phyloP scores from a whole-genome alignment of 306 rosid species.

The Nissolia schottii region DNA sequence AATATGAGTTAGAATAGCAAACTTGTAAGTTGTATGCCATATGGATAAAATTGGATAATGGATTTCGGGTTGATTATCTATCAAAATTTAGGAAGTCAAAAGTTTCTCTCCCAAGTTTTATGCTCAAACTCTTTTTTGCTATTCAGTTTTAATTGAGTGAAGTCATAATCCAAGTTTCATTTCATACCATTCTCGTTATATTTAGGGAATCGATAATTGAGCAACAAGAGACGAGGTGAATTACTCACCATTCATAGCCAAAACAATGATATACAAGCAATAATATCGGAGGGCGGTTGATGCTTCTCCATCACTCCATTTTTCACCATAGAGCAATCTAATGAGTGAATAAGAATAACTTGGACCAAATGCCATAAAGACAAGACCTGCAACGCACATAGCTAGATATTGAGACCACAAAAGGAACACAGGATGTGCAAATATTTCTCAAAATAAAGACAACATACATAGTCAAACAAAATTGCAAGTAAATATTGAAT shows the following conservation, averaged over 20 bases:
- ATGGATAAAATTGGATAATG: background rate
- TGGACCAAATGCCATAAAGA: slow-evolving; percentile 93
- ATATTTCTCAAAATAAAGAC: too few relatives aligned
- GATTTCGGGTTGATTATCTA: background rate
- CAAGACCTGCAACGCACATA: slow-evolving; percentile 56
- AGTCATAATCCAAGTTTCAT: background rate
- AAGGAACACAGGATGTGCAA: slow-evolving; percentile 12
- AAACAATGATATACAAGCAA: slow-evolving; percentile 72
- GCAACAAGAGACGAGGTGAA: background rate
- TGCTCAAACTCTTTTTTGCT: background rate
- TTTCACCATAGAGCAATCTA: slow-evolving; percentile 79
- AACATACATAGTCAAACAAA: background rate
- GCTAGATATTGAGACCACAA: slow-evolving; percentile 29
- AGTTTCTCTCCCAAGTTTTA: background rate
- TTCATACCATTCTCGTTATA: background rate
- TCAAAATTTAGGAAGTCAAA: background rate
- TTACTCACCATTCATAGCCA: slow-evolving; percentile 95
- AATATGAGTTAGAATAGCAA: background rate
- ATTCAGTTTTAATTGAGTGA: background rate
- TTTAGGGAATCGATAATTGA: background rate
- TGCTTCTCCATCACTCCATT: slow-evolving; percentile 98
- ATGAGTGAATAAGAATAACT: slow-evolving; percentile 89
- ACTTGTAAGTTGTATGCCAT: background rate
- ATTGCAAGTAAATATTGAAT: background rate
- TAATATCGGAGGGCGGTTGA: slow-evolving; percentile 75